These are phyloP conservation scores for Simmondsia chinensis DNA, from an alignment of 148 eudicot genomes.

Conservation along the genomic window DNA sequence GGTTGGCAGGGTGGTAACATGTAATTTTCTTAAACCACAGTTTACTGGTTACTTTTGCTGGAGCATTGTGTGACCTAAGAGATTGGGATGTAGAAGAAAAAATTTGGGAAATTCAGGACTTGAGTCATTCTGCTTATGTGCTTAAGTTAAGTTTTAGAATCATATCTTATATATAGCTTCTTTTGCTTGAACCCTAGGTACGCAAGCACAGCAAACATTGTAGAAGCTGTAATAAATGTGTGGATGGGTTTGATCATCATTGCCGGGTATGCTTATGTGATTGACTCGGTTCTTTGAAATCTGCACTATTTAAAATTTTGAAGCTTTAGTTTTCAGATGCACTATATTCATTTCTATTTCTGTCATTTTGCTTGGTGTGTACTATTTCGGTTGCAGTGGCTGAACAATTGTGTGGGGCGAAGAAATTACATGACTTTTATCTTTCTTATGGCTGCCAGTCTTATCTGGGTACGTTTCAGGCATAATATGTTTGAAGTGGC, in stretches of 20 bases:
- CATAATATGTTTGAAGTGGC: not conserved
- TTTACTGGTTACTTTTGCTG: no score
- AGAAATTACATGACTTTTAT: constrained; percentile 82
- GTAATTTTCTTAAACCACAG: no score
- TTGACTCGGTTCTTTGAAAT: not conserved
- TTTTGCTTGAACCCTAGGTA: no score
- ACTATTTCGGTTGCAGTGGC: constrained; percentile 60
- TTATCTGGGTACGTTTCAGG: constrained; percentile 72
- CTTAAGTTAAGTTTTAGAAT: no score
- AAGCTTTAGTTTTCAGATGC: not conserved
- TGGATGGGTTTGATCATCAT: constrained; percentile 99
- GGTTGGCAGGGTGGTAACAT: no score
- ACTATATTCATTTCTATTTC: not conserved
- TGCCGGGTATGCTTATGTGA: constrained; percentile 58
- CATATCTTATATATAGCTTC: no score
- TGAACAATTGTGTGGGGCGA: constrained; percentile 94
- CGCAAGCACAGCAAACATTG: constrained; percentile 97
- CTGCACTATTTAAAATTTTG: constrained; percentile 3
- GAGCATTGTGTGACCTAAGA: no score
- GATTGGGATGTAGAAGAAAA: no score
- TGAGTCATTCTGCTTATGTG: no score
- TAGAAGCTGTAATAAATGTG: constrained; percentile 99
- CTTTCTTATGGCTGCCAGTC: constrained; percentile 79
- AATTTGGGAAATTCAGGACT: no score
- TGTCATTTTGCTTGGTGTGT: constrained; percentile 6